Evolutionary conservation across 106 monocot genomes (phyloP).

Genomic region (Agapanthus africanus): DNA sequence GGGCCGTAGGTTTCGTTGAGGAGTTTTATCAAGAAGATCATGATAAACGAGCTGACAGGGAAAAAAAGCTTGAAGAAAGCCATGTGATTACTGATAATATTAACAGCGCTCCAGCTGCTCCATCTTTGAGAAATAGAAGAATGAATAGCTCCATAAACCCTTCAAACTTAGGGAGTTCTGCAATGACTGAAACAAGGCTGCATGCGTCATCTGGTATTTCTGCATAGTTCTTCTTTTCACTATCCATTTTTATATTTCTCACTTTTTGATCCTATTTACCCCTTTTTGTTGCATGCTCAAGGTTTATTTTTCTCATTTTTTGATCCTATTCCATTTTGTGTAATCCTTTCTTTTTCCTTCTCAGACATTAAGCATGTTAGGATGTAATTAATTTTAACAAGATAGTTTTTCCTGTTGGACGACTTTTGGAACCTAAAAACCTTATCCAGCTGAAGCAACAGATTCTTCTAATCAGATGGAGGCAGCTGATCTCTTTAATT

Average conservation of each 20-base stretch:
- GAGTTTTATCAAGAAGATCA: conserved; percentile 24
- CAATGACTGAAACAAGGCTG: neutral
- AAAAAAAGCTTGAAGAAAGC: conserved; percentile 16
- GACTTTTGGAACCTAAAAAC: neutral
- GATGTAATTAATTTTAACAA: neutral
- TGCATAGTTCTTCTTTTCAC: neutral
- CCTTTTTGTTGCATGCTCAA: neutral
- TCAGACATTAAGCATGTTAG: neutral
- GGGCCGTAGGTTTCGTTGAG: conserved; percentile 49
- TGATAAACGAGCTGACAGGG: conserved; percentile 10
- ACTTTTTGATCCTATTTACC: neutral
- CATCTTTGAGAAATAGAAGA: conserved; percentile 48
- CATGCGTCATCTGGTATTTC: conserved; percentile 16
- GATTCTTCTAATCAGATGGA: neutral
- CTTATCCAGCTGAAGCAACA: neutral
- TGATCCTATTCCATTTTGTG: neutral
- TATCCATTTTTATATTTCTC: neutral
- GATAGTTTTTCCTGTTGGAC: neutral
- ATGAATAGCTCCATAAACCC: conserved; percentile 8
- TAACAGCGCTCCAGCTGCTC: conserved; percentile 8
- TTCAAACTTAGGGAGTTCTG: conserved; percentile 10
- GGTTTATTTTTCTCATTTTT: neutral
- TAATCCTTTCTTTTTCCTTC: neutral
- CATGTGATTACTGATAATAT: conserved; percentile 11
- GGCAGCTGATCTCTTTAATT: neutral